A percentile compares a stretch with the other conserved stretches of the same genome.
Evolutionary conservation across 2,329 filamentous ascomycete genomes (phyloP).

Genomic region (Paecilomyces sp.): DNA sequence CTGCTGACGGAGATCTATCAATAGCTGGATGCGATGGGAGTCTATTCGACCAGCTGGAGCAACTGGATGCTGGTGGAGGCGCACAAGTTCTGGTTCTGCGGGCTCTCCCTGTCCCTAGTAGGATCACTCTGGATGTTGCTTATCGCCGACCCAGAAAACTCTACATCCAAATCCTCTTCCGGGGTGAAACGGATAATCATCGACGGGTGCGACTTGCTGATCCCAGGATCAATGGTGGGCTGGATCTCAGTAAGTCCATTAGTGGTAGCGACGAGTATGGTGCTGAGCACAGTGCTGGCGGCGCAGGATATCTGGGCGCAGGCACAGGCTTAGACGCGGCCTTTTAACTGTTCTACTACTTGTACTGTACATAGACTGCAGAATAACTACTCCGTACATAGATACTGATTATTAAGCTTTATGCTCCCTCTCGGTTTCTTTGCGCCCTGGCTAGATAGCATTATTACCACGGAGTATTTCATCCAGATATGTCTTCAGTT

Average conservation of each 20-base stretch:
- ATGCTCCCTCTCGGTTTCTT: no score
- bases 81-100: conserved; percentile 64
- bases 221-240: conserved; percentile 54
- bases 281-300: conserved; percentile 56
- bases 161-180: conserved; percentile 27
- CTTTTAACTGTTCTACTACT: no score
- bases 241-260: conserved; percentile 51
- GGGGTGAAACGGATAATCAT: conserved; percentile 43
- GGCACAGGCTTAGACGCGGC: neutral
- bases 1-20: neutral
- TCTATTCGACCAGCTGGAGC: conserved; percentile 38
- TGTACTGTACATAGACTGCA: no score
- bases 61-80: conserved; percentile 50
- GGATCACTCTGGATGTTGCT: conserved; percentile 17
- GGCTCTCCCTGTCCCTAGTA: conserved; percentile 47
- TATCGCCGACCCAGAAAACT: conserved; percentile 14
- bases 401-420: no score
- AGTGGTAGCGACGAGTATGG: conserved; percentile 52
- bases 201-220: conserved; percentile 55
- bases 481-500: neutral
- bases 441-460: neutral
- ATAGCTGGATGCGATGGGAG: conserved; percentile 46
- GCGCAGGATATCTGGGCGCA: conserved; percentile 53
- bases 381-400: no score
- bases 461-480: neutral